Base-by-base conservation (phyloP, 495 filamentous ascomycete species). In the Podospora pseudocomata region DNA sequence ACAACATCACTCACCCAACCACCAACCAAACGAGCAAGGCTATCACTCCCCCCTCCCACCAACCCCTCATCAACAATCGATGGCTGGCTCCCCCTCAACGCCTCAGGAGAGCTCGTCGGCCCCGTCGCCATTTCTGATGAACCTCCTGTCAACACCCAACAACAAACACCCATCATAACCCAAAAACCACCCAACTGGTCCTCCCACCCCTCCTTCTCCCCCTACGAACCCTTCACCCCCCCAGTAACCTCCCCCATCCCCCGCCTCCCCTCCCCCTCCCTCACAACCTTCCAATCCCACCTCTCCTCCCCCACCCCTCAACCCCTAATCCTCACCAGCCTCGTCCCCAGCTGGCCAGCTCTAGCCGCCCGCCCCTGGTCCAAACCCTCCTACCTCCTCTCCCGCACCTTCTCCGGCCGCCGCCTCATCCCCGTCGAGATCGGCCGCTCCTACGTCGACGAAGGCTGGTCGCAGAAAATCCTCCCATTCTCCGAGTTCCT, bases 341-440 rank as follows among this genome's bases (percentile, higher is more conserved):
- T 86, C 4, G 74, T 92, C 1, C 73, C 80, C 0, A 79, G 89
- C 72, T 99, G 95, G 95, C 94, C 93, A 0, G 94, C 94, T 0
- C 71, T 90, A n/a, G 84, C 83, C 18, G 81, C 82, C 0, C 81
- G 84, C 11, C 83, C 87, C 0, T 99, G 95, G 95, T 83, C 81
- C 26, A 87, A 83, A 4, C 88, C 89, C 0, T 80, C 84, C 2
- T 97, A 97, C 76, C 88, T 96, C 70, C 80, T 92, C 23, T 82
- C 86, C 5, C 86, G 83, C 58, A 98, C 95, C 0, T 86, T 97
- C 56, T 82, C 80, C 11, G 95, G 96, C 1, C 83, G 87, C 27
- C 84, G 95, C 55, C 85, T 97, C 2, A 89, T 98, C 1, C 95
- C 95, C 0, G 84, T 98, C 16, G 95, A 99, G 75, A 74, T 96